These are phyloP conservation scores for Neurospora crassa DNA, from an alignment of 2,329 filamentous ascomycete genomes.

Conservation along the genomic window DNA sequence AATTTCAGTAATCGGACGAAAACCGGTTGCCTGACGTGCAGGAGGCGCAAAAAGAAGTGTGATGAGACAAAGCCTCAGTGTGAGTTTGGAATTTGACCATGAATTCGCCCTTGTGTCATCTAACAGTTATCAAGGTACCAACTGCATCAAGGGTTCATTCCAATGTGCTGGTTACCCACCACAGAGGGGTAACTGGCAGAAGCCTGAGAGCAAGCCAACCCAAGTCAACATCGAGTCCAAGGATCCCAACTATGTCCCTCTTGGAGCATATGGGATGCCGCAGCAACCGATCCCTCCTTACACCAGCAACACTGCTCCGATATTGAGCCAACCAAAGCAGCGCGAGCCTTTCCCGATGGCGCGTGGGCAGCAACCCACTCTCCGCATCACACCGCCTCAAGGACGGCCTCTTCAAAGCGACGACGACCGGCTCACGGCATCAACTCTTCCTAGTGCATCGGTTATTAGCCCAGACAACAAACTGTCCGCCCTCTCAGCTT, in stretches of 20 bases:
- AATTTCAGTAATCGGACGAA: conserved; percentile 95
- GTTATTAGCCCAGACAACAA: conserved; percentile 51
- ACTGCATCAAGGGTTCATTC: conserved; percentile 85
- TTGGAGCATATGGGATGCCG: conserved; percentile 53
- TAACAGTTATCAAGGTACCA: conserved; percentile 51
- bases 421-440: conserved; percentile 50
- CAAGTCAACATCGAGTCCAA: conserved; percentile 77
- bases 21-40: conserved; percentile 88
- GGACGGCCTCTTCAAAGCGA: conserved; percentile 45
- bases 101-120: neutral
- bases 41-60: conserved; percentile 93
- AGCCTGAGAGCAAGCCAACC: conserved; percentile 58
- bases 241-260: conserved; percentile 54
- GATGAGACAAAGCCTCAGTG: conserved; percentile 90
- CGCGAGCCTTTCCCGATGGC: conserved; percentile 50
- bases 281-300: conserved; percentile 15
- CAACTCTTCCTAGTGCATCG: conserved; percentile 50
- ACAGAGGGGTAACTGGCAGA: conserved; percentile 67
- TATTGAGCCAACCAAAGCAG: conserved; percentile 31
- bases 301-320: conserved; percentile 16
- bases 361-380: conserved; percentile 42
- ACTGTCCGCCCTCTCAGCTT: conserved; percentile 45
- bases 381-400: conserved; percentile 55
- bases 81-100: conserved; percentile 38
- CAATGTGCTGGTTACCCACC: conserved; percentile 85